Conservation (phyloP, 2,329 filamentous ascomycete species). For the Aspergillus sp. region DNA sequence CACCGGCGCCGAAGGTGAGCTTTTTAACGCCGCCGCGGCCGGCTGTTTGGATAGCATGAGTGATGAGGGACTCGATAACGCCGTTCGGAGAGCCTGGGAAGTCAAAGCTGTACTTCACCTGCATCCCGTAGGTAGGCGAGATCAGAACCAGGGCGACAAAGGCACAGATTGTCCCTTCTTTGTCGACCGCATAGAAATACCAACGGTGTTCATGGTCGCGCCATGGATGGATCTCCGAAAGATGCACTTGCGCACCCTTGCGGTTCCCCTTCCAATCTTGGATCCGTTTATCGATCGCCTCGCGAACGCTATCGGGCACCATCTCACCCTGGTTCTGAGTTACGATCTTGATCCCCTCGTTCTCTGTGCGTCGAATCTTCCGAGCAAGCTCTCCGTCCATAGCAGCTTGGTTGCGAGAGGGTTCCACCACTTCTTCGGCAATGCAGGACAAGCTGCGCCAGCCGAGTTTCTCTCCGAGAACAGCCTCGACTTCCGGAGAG, state of each 20-base stretch:
- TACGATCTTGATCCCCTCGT: conserved; percentile 77
- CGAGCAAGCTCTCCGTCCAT: conserved; percentile 66
- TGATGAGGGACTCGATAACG: conserved; percentile 80
- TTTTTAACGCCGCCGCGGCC: conserved; percentile 59
- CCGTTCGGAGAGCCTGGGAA: conserved; percentile 85
- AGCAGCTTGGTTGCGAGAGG: conserved; percentile 65
- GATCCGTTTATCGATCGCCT: conserved; percentile 70
- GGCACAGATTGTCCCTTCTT: conserved; percentile 69
- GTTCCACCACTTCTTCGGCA: conserved; percentile 83
- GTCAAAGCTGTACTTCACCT: conserved; percentile 94
- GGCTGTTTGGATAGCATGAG: conserved; percentile 65
- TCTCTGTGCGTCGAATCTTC: conserved; percentile 78
- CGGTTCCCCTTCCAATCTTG: conserved; percentile 76
- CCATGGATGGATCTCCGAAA: conserved; percentile 89
- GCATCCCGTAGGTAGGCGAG: conserved; percentile 78
- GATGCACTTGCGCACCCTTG: conserved; percentile 82
- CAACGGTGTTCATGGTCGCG: conserved; percentile 77
- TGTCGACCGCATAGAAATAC: conserved; percentile 78
- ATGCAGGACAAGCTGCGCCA: conserved; percentile 89
- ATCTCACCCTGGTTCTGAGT: conserved; percentile 67
- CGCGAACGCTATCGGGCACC: conserved; percentile 64
- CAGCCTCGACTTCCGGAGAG: conserved; percentile 73
- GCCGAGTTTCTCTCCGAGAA: conserved; percentile 74
- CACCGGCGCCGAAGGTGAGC: conserved; percentile 87
- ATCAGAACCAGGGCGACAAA: conserved; percentile 83